phyloP scores from a whole-genome alignment of 805 yeast genomes.

The Hanseniaspora singularis region DNA sequence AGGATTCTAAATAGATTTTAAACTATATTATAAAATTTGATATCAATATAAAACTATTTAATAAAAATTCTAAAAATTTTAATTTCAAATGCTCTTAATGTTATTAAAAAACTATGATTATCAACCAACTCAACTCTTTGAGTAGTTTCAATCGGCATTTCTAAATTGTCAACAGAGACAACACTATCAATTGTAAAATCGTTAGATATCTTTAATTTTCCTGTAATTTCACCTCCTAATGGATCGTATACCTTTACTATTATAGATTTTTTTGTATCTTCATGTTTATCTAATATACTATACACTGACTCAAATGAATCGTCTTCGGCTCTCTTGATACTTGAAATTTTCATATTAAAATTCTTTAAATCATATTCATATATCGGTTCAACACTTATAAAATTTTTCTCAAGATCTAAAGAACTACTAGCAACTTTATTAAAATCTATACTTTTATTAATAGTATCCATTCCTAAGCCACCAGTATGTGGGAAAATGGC shows the following conservation, averaged over 20 bases:
- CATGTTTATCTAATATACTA: conserved; percentile 34
- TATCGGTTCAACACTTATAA: conserved; percentile 24
- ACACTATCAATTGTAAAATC: conserved; percentile 37
- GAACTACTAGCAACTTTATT: conserved; percentile 37
- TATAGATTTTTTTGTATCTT: conserved; percentile 34
- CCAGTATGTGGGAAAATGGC: conserved; percentile 79
- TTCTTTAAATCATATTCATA: conserved; percentile 34
- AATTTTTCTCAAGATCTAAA: conserved; percentile 15
- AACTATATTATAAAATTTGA: no score
- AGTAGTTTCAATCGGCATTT: conserved; percentile 22
- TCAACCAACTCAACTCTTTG: conserved; percentile 28
- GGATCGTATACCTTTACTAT: conserved; percentile 75
- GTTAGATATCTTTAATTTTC: conserved; percentile 33
- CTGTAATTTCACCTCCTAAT: conserved; percentile 64
- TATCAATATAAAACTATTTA: neutral
- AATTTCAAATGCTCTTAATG: conserved; percentile 21
- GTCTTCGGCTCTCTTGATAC: conserved; percentile 79
- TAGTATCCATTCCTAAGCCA: conserved; percentile 47
- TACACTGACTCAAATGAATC: conserved; percentile 39
- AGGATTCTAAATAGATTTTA: no score
- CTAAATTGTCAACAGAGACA: conserved; percentile 47
- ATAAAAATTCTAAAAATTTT: conserved; percentile 23
- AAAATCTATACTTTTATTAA: conserved; percentile 66
- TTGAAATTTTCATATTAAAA: conserved; percentile 52
- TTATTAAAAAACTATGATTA: conserved; percentile 21